These are phyloP conservation scores for Suillus paluster DNA, from an alignment of 768 basidiomycete species.

Conservation along the genomic window DNA sequence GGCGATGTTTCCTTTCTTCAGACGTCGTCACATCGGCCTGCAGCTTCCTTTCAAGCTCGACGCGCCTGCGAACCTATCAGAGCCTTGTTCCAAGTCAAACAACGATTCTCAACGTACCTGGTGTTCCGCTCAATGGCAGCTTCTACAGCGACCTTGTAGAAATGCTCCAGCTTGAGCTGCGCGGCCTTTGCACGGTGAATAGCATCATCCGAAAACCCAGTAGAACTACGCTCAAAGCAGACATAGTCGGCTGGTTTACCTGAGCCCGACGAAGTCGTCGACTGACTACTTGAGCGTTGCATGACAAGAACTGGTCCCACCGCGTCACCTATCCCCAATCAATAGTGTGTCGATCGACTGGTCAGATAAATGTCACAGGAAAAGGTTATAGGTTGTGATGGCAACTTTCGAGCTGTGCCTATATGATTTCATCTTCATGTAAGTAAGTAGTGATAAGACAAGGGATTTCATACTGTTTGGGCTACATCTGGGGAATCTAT, in stretches of 20 bases:
- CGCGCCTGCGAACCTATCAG: conserved; percentile 58
- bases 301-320: conserved; percentile 13
- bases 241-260: conserved; percentile 74
- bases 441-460: background rate
- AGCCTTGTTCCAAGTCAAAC: conserved; percentile 2
- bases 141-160: conserved; percentile 96
- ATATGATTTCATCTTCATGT: background rate
- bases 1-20: conserved; percentile 86
- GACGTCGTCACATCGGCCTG: conserved; percentile 69
- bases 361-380: background rate
- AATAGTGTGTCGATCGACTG: background rate
- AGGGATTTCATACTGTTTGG: background rate
- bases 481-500: background rate
- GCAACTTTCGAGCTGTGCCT: background rate
- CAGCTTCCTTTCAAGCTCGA: conserved; percentile 83
- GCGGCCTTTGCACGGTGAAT: conserved; percentile 86
- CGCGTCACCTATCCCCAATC: background rate
- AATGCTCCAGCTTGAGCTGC: conserved; percentile 95
- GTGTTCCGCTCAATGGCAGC: conserved; percentile 92
- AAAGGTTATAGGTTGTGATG: background rate
- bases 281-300: conserved; percentile 36
- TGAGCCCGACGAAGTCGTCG: conserved; percentile 27
- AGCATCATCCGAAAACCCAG: conserved; percentile 80
- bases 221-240: conserved; percentile 84
- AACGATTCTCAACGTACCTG: conserved; percentile 53